phyloP scores from a whole-genome alignment of 176 grass and related monocot genomes.

The Alloteropsis semialata region DNA sequence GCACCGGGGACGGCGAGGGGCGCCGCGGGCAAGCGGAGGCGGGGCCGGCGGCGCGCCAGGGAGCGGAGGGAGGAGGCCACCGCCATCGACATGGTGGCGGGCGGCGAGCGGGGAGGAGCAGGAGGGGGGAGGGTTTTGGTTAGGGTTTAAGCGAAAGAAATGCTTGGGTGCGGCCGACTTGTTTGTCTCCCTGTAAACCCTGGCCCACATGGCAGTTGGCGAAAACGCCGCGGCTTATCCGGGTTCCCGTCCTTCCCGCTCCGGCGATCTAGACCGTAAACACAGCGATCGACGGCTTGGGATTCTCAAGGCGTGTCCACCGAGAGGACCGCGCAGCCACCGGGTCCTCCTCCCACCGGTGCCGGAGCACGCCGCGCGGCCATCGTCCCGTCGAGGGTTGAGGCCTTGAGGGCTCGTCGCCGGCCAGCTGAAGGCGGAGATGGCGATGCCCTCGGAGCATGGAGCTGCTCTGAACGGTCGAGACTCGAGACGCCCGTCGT shows the following conservation, averaged over 20 bases:
- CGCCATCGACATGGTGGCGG: conserved; percentile 50
- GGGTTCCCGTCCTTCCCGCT: no score
- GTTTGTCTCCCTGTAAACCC: not conserved
- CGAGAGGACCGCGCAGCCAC: not conserved
- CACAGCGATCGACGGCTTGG: not conserved
- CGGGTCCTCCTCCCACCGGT: not conserved
- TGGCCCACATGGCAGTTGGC: not conserved
- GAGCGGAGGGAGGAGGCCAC: conserved; percentile 46
- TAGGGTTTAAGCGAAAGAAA: conserved; percentile 59
- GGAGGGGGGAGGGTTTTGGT: not conserved
- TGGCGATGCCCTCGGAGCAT: not conserved
- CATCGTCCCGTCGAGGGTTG: not conserved
- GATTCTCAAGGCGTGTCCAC: not conserved
- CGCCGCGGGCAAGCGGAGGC: not conserved
- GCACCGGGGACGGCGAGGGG: not conserved
- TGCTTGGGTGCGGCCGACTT: conserved; percentile 18
- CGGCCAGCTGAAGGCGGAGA: not conserved
- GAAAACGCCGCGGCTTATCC: not conserved
- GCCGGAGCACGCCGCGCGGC: not conserved
- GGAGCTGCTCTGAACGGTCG: not conserved
- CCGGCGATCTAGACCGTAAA: not conserved
- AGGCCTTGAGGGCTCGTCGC: not conserved
- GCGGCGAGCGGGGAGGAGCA: not conserved
- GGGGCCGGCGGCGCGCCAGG: conserved; percentile 36
- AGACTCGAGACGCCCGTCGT: not conserved